Evolutionary conservation across 306 rosid genomes (phyloP), one percentile per base, ranked within the genome.

Genomic region (Begonia fuchsioides): DNA sequence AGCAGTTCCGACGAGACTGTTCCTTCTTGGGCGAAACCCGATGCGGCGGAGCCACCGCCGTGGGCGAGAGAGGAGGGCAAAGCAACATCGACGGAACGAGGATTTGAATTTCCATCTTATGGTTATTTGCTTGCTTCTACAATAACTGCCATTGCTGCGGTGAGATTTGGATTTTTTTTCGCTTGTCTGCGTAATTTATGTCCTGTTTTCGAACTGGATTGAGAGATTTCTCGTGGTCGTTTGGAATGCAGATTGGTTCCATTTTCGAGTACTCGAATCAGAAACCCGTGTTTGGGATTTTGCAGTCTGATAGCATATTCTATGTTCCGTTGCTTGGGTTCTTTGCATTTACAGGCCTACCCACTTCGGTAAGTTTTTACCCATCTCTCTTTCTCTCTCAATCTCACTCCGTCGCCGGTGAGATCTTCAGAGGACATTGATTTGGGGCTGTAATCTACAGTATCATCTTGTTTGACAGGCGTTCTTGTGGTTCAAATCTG

Each of bases 301-400:
- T 92, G 63, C 44, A 57, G 39, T 66, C 93, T 1, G 96, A 92
- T 68, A 85, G 93, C 58, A 52, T 78, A 15, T 85, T 92, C 19
- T 92, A 92, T 64, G 81, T 79, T 61, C 98, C 96, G 17, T 39
- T 92, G 76, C 96, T 92, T 51, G 98, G 93, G 13, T 92, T 92
- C 48, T 92, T 92, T 43, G 70, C 82, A 49, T 54, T 92, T 49
- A 79, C 98, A 3, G 96, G 98, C 65, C 68, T 82, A 71, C 98
- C 96, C 39, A 48, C 76, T 51, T 74, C 98, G 54, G 98, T 85
- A 71, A 80, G 72, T 63, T 57, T n/a, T 44, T 43, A 26, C 35
- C 35, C 35, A 26, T 32, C 39, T 47, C 8, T 13, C 35, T 32
- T 15, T 45, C 46, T 61, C 39, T 53, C 38, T 48, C 40, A 14